Evolutionary conservation across 2,329 filamentous ascomycete genomes (phyloP).

Genomic region (Mycosphaerella arachidis): DNA sequence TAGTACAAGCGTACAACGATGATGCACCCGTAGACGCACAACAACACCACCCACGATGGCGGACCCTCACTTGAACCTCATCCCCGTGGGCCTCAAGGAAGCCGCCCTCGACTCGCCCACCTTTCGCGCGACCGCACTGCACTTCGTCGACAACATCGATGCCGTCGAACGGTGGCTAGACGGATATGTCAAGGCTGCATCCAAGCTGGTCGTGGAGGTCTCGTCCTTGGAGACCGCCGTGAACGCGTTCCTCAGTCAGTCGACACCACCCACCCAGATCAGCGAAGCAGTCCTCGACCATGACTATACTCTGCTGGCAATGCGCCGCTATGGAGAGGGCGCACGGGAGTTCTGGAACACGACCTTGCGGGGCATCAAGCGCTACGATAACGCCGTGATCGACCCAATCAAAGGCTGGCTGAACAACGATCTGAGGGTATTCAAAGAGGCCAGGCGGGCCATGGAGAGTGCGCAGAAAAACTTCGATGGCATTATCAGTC

Average conservation of each 20-base stretch:
- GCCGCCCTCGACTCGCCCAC: constrained; percentile 94
- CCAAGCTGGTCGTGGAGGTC: constrained; percentile 61
- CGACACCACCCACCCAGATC: constrained; percentile 66
- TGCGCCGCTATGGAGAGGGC: constrained; percentile 79
- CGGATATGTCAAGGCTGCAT: constrained; percentile 59
- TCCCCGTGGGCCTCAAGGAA: constrained; percentile 67
- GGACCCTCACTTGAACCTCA: constrained; percentile 16
- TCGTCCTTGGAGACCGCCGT: constrained; percentile 73
- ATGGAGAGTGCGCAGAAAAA: constrained; percentile 77
- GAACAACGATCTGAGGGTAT: constrained; percentile 70
- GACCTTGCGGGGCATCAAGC: constrained; percentile 67
- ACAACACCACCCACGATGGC: not conserved
- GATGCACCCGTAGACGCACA: not conserved
- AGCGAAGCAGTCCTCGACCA: constrained; percentile 87
- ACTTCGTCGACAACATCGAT: constrained; percentile 90
- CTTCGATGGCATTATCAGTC: constrained; percentile 75
- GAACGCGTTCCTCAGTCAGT: constrained; percentile 69
- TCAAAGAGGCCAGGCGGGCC: constrained; percentile 75
- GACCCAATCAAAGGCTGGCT: constrained; percentile 81
- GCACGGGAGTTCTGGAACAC: constrained; percentile 83
- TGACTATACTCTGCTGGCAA: constrained; percentile 85
- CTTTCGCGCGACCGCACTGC: constrained; percentile 78
- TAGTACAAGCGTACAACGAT: not conserved
- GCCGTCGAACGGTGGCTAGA: constrained; percentile 89
- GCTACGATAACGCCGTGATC: constrained; percentile 69